Evolutionary conservation across 176 grass and related monocot species (phyloP).

Genomic region (Juncus inflexus): DNA sequence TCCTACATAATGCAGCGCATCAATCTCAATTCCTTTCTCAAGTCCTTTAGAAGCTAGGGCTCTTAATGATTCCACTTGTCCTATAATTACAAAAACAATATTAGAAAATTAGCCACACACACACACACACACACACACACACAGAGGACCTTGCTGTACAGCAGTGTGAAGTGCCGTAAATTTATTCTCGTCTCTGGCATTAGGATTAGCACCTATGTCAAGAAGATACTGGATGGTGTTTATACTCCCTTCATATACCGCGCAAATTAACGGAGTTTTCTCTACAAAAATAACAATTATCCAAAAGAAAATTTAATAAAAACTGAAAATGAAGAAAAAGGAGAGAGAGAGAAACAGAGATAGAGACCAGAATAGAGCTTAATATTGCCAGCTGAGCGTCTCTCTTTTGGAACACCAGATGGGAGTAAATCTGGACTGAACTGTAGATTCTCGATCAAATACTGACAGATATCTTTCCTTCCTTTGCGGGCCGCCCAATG

Average conservation of each 20-base stretch:
- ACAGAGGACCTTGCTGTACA: conserved; percentile 26
- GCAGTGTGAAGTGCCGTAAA: conserved; percentile 41
- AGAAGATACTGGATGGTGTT: conserved; percentile 38
- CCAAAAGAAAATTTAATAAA: conserved; percentile 4
- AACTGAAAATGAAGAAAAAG: not conserved
- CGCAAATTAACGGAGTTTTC: too few species aligned
- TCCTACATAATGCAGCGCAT: conserved; percentile 17
- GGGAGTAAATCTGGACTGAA: not conserved
- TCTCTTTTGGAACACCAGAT: conserved; percentile 14
- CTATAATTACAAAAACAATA: conserved; percentile 17
- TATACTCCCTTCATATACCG: not conserved
- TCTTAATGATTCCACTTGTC: conserved; percentile 24
- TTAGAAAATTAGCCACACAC: too few species aligned
- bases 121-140: not conserved
- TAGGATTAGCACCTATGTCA: conserved; percentile 38
- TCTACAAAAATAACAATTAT: conserved; percentile 22
- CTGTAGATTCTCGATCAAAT: not conserved
- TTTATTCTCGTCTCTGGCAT: conserved; percentile 8
- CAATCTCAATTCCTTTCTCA: conserved; percentile 34
- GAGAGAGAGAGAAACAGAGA: not conserved
- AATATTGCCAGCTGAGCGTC: not conserved
- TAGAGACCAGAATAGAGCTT: not conserved
- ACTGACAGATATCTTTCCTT: conserved; percentile 13
- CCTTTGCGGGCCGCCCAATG: not conserved
- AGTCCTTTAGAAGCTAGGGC: conserved; percentile 13